These are phyloP conservation scores for Tieghemostelium lacteum DNA, from an alignment of 78 protist genomes.

Conservation along the genomic window DNA sequence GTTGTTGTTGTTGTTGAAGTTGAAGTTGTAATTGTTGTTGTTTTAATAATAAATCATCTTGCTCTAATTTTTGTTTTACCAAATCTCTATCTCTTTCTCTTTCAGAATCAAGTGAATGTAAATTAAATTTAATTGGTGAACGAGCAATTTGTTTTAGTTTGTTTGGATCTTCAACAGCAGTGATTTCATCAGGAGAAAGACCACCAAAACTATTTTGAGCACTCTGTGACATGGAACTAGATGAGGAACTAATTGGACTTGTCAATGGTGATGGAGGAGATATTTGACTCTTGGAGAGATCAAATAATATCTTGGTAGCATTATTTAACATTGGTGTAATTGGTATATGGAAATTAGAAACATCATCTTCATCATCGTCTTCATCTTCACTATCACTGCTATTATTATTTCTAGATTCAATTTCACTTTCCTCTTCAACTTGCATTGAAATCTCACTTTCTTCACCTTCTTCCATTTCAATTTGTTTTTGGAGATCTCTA, in stretches of 20 bases:
- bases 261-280: background rate
- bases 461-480: background rate
- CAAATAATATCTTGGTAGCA: background rate
- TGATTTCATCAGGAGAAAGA: background rate
- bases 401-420: background rate
- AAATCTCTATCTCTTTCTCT: no score
- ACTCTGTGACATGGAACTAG: no score
- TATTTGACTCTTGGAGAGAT: no score
- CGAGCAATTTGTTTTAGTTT: background rate
- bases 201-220: no score
- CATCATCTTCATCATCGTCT: conserved; percentile 8
- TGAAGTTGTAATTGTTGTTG: background rate
- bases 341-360: background rate
- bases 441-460: no score
- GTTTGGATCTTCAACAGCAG: background rate
- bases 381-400: background rate
- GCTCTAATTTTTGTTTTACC: background rate
- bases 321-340: background rate
- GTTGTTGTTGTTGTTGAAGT: background rate
- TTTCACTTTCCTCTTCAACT: background rate
- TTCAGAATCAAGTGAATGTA: no score
- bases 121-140: conserved; percentile 39
- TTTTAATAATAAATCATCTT: background rate
- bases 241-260: background rate
- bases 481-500: background rate